Percentiles rank a stretch among this genome's conserved stretches.
Evolutionary conservation across 352 stramenopile genomes (phyloP).

Genomic region (Pythium apleroticum): DNA sequence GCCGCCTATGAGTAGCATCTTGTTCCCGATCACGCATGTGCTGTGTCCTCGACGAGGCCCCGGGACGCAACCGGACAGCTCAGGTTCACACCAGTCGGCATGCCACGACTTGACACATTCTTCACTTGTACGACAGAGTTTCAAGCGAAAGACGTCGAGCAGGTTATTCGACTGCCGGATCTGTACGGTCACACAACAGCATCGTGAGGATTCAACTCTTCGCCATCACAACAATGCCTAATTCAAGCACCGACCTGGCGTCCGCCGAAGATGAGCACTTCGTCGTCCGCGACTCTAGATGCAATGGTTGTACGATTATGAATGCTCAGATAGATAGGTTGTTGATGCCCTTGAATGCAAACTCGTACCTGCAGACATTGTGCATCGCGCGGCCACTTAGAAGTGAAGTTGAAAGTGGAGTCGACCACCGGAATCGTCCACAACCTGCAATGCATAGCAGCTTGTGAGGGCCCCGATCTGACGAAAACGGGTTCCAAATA

Average conservation of each 20-base stretch:
- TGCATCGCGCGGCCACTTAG: conserved; percentile 57
- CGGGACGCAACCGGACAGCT: conserved; percentile 39
- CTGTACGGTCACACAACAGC: conserved; percentile 25
- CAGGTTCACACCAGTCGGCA: conserved; percentile 42
- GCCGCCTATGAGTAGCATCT: conserved; percentile 64
- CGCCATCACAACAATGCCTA: background rate
- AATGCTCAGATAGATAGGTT: background rate
- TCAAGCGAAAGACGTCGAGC: conserved; percentile 47
- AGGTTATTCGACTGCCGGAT: conserved; percentile 67
- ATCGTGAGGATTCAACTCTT: background rate
- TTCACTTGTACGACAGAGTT: conserved; percentile 1
- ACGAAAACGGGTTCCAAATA: too few species aligned
- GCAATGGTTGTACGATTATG: background rate
- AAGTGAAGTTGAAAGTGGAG: conserved; percentile 23
- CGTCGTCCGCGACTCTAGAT: conserved; percentile 6
- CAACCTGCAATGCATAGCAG: background rate
- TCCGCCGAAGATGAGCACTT: conserved; percentile 66
- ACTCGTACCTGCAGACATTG: conserved; percentile 42
- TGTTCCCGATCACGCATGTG: conserved; percentile 51
- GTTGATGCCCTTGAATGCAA: background rate
- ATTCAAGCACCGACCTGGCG: conserved; percentile 42
- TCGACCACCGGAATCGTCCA: conserved; percentile 59
- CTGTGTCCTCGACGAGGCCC: conserved; percentile 56
- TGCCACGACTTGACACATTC: conserved; percentile 13
- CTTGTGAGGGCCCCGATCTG: background rate